Base-by-base conservation (phyloP, 306 rosid genomes). In the Cucurbita ficifolia region DNA sequence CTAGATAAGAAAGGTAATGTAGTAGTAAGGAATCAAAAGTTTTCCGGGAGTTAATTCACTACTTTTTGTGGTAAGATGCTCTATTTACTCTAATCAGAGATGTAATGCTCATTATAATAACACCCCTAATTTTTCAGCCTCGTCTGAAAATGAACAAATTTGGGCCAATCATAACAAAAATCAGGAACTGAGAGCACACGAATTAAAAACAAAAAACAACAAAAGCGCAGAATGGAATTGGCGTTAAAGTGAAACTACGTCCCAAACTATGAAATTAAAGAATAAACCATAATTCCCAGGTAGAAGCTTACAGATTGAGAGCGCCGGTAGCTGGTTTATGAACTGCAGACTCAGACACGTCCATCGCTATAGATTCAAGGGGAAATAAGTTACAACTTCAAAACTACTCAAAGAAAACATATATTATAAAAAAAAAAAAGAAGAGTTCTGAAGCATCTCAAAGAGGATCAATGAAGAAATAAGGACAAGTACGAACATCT, bases 291-390 rank as follows among this genome's bases (percentile, higher is more conserved):
- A 29, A 64, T 10, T 56, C 64, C 14, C 71, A 64, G 52, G 35
- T 40, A 42, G 36, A 59, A 73, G 74, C 95, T 86, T 82, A 89
- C 96, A 84, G 19, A 49, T 40, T 79, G 55, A 68, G n/a, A 72
- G 80, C 73, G 77, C 72, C 77, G 46, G 86, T 35, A 80, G 76
- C 84, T 46, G 63, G 74, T 80, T 43, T 81, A 24, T 67, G 84
- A 65, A 79, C 81, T 53, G 70, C 87, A 57, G 88, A 68, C 75
- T 86, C 93, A 3, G 91, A 76, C 24, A 87, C 87, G 56, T 91
- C 97, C 97, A 89, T 91, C 24, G 86, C 93, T 89, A 76, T 76
- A 72, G 7, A 68, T 46, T 46, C n/a, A 68, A 43, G 38, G 6
- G 12, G 40, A 13, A 68, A 68, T 22, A 12, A 43, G 10, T 67